Evolutionary conservation across 208 protist species (phyloP), one percentile per base, ranked within the genome.

Genomic region (Acanthamoeba royreba): DNA sequence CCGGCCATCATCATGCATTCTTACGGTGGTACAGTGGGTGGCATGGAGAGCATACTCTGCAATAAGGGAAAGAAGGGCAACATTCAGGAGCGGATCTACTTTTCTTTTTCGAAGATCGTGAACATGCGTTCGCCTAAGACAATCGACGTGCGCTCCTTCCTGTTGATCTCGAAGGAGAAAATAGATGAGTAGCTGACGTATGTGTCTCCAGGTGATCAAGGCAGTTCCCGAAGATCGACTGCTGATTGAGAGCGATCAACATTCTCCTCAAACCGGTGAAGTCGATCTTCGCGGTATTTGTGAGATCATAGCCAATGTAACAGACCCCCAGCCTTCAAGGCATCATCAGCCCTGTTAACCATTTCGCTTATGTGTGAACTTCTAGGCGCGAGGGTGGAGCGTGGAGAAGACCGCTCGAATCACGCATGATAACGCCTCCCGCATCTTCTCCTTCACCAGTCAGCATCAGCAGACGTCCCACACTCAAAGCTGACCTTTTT

Each of bases 121-220:
- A 92, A 92, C 88, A 72, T 92, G 88, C 88, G 88, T 25, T 74
- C 61, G 11, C 88, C 88, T 22, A 79, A 92, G 88, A 79, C 53
- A 1, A 61, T 55, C 31, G 63, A 49, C 42, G 69, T 74, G 42
- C 49, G 49, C 13, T 11, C 49, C 19, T 55, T 9, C 15, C n/a
- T 11, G 42, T n/a, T 15, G 4, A 8, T 43, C 61, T 43, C 61
- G 19, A 38, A 31, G 19, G 42, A 74, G 22, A 35, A 74, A 13
- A 11, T 31, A 31, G 25, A 66, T 31, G 55, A 66, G 8, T 15
- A 58, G 9, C 52, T 74, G 25, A 31, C 4, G 15, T 74, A 35
- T 11, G 61, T 4, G 28, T n/a, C 17, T 19, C 1, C 61, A 74
- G 66, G 86, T 92, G 0, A 92, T 92, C 5, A 79, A 72, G 8